These are phyloP conservation scores for Macrocybe gigantea DNA, from an alignment of 768 basidiomycete genomes.

Conservation along the genomic window DNA sequence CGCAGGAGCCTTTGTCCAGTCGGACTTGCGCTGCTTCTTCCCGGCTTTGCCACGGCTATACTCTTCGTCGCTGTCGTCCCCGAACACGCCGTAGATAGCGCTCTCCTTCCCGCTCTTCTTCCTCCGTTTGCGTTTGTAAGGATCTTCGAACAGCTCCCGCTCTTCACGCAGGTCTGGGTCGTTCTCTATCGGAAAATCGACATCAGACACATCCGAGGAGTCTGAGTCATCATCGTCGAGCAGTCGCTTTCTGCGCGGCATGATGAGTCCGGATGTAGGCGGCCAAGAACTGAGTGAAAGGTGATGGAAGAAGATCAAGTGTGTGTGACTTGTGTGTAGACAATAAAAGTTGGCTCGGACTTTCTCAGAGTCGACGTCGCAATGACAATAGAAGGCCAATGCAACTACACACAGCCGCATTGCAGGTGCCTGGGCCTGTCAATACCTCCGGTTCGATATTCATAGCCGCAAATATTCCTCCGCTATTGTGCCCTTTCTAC, in stretches of 20 bases:
- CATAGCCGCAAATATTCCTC: too few relatives aligned
- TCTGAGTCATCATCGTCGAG: constrained; percentile 73
- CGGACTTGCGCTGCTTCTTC: constrained; percentile 35
- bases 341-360: too few relatives aligned
- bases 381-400: too few relatives aligned
- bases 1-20: constrained; percentile 75
- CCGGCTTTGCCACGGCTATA: constrained; percentile 19
- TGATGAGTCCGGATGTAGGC: constrained; percentile 16
- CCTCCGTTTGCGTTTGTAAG: constrained; percentile 67
- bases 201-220: constrained; percentile 55
- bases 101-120: constrained; percentile 65
- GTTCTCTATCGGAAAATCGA: constrained; percentile 38
- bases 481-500: too few relatives aligned
- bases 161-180: constrained; percentile 68
- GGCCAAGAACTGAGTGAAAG: too few relatives aligned
- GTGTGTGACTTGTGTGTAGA: too few relatives aligned
- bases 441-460: too few relatives aligned
- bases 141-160: constrained; percentile 70
- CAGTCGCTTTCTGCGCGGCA: constrained; percentile 75
- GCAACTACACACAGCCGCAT: too few relatives aligned
- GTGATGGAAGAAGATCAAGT: too few relatives aligned
- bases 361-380: too few relatives aligned
- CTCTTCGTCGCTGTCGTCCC: constrained; percentile 65
- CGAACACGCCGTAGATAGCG: constrained; percentile 73
- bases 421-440: too few relatives aligned